Conservation (phyloP, 257 asterid species). For the Lantana camara region DNA sequence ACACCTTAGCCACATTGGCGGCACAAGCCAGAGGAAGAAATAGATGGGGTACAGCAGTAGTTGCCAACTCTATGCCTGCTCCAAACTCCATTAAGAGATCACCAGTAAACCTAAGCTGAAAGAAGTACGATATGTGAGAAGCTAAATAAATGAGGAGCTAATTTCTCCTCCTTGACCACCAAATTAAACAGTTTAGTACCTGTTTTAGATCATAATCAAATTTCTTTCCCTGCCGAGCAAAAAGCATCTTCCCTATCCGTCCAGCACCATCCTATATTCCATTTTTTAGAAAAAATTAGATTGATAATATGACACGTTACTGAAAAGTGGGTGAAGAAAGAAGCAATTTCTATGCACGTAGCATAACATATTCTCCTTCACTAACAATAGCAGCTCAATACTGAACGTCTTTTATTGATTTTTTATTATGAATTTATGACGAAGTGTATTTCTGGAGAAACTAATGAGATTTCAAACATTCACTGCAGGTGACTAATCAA, state of each 20-base stretch:
- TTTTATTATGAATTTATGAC: neutral
- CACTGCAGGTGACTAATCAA: slow-evolving; percentile 13
- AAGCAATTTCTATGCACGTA: neutral
- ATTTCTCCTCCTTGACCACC: slow-evolving; percentile 16
- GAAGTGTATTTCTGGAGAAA: slow-evolving; percentile 11
- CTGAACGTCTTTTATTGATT: slow-evolving; percentile 5
- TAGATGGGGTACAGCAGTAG: slow-evolving; percentile 84
- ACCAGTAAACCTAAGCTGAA: slow-evolving; percentile 93
- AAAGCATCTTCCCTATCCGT: slow-evolving; percentile 96
- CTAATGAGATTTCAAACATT: slow-evolving; percentile 15
- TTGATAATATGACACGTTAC: neutral
- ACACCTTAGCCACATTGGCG: slow-evolving; percentile 96
- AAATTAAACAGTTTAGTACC: slow-evolving; percentile 45
- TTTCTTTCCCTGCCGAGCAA: slow-evolving; percentile 94
- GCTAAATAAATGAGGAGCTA: neutral
- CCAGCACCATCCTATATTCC: slow-evolving; percentile 93
- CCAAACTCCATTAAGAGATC: slow-evolving; percentile 98
- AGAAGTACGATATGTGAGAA: slow-evolving; percentile 25
- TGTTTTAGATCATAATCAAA: slow-evolving; percentile 97
- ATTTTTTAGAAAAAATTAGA: slow-evolving; percentile 19
- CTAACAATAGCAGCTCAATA: slow-evolving; percentile 21
- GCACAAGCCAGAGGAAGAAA: slow-evolving; percentile 99
- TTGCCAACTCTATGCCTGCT: slow-evolving; percentile 94
- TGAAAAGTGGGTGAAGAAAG: slow-evolving; percentile 3
- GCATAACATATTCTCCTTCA: slow-evolving; percentile 8